These are phyloP conservation scores for Fistulifera solaris DNA, from an alignment of 108 stramenopile genomes.

Conservation along the genomic window DNA sequence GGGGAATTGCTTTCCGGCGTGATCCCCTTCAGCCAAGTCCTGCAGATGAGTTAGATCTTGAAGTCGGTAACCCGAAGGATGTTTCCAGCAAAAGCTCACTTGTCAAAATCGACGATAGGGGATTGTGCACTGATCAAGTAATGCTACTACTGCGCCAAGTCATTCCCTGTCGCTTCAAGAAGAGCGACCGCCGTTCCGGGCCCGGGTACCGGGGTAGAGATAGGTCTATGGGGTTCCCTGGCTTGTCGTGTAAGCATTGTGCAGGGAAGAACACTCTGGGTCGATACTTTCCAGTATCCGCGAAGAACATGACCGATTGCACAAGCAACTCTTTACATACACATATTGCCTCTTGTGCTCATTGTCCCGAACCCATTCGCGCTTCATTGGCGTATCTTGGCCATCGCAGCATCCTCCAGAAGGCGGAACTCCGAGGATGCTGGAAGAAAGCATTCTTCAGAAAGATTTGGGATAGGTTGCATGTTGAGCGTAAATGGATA, in stretches of 20 bases:
- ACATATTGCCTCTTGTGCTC: constrained; percentile 48
- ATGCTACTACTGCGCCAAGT: constrained; percentile 66
- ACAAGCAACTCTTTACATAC: constrained; percentile 58
- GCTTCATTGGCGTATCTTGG: constrained; percentile 66
- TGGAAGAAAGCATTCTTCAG: constrained; percentile 80
- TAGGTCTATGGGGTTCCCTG: constrained; percentile 55
- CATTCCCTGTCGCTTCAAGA: constrained; percentile 63
- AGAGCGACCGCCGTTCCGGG: constrained; percentile 60
- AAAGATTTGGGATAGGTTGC: constrained; percentile 71
- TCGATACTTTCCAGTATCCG: constrained; percentile 74
- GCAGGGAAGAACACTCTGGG: constrained; percentile 29
- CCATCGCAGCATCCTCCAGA: constrained; percentile 65
- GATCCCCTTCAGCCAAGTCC: constrained; percentile 65
- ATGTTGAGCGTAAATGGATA: constrained; percentile 47
- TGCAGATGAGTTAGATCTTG: constrained; percentile 59
- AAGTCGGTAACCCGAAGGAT: constrained; percentile 20
- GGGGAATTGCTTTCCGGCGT: constrained; percentile 53
- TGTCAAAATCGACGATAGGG: constrained; percentile 42
- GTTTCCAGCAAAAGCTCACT: constrained; percentile 26
- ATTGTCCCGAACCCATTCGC: constrained; percentile 56
- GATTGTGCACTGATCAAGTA: constrained; percentile 63
- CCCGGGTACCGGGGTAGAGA: constrained; percentile 53
- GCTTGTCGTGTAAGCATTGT: constrained; percentile 46
- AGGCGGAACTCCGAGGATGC: constrained; percentile 51
- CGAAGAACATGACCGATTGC: constrained; percentile 76